A percentile compares a stretch with the other conserved stretches of the same genome.
Evolutionary conservation across 2,329 filamentous ascomycete species (phyloP).

Genomic region (Aureobasidium pullulans): DNA sequence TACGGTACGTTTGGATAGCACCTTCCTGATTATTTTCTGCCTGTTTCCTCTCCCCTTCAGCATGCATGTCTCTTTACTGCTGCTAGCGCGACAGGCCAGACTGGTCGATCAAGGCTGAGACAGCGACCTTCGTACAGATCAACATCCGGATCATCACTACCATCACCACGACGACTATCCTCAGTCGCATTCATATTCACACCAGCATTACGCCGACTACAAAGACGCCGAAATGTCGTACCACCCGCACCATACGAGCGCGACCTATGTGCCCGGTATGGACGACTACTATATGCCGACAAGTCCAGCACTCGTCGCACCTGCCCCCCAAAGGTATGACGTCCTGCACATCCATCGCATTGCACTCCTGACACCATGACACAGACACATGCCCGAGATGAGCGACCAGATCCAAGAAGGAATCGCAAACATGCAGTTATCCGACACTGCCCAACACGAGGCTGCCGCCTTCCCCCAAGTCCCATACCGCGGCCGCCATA

Average conservation of each 20-base stretch:
- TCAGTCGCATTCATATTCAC: neutral
- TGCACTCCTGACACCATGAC: neutral
- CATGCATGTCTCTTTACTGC: neutral
- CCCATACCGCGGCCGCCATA: conserved; percentile 68
- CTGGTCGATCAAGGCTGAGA: conserved; percentile 3
- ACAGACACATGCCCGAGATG: conserved; percentile 86
- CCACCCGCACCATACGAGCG: conserved; percentile 22
- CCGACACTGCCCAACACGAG: conserved; percentile 21
- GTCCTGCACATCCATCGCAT: conserved; percentile 17
- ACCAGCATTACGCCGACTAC: neutral
- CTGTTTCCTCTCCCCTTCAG: neutral
- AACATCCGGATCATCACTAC: neutral
- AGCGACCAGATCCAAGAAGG: conserved; percentile 95
- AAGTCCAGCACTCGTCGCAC: conserved; percentile 58
- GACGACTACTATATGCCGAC: conserved; percentile 61
- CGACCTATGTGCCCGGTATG: conserved; percentile 60
- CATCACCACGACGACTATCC: neutral
- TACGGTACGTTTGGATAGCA: neutral
- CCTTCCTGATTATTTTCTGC: neutral
- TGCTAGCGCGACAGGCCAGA: neutral
- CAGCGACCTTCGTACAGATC: neutral
- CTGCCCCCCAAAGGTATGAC: conserved; percentile 59
- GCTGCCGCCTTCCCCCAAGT: conserved; percentile 64
- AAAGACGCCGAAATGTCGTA: neutral
- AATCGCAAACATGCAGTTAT: conserved; percentile 73